A percentile compares a stretch with the other conserved stretches of the same genome.
These are phyloP conservation scores for Podospora pseudopauciseta DNA, from an alignment of 495 filamentous ascomycete genomes.

Conservation along the genomic window DNA sequence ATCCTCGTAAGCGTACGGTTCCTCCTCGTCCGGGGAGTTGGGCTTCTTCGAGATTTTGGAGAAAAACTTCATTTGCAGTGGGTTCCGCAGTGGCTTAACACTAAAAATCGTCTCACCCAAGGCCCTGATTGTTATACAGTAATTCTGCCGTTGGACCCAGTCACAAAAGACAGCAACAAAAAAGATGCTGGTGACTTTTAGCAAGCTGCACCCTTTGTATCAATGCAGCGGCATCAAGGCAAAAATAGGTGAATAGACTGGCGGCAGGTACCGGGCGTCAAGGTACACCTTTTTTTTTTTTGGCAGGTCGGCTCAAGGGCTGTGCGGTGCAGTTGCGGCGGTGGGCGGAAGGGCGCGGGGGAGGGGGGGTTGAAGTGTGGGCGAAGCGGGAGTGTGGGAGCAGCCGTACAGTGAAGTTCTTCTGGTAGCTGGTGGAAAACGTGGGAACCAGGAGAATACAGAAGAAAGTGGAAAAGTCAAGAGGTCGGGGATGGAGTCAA, in stretches of 20 bases:
- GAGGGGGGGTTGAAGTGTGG: slow-evolving; percentile 11
- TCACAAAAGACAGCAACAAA: background rate
- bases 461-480: slow-evolving; percentile 13
- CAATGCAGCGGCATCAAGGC: slow-evolving; percentile 28
- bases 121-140: slow-evolving; percentile 22
- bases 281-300: slow-evolving; percentile 17
- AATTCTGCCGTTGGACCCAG: background rate
- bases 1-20: slow-evolving; percentile 29
- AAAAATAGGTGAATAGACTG: slow-evolving; percentile 21
- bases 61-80: slow-evolving; percentile 54
- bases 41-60: slow-evolving; percentile 51
- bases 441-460: slow-evolving; percentile 7
- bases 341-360: background rate
- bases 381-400: slow-evolving; percentile 3
- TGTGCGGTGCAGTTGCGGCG: background rate
- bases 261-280: slow-evolving; percentile 22
- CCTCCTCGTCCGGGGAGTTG: slow-evolving; percentile 44
- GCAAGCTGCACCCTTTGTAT: slow-evolving; percentile 23
- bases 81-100: slow-evolving; percentile 19
- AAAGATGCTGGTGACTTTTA: slow-evolving; percentile 10
- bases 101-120: slow-evolving; percentile 18
- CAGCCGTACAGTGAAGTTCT: background rate
- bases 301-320: slow-evolving; percentile 7
- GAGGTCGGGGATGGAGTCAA: slow-evolving; percentile 21
- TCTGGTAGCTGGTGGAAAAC: slow-evolving; percentile 2